Percentiles rank a stretch among this genome's conserved stretches.
Conservation (phyloP, 208 protist species). For the Naegleria lovaniensis region DNA sequence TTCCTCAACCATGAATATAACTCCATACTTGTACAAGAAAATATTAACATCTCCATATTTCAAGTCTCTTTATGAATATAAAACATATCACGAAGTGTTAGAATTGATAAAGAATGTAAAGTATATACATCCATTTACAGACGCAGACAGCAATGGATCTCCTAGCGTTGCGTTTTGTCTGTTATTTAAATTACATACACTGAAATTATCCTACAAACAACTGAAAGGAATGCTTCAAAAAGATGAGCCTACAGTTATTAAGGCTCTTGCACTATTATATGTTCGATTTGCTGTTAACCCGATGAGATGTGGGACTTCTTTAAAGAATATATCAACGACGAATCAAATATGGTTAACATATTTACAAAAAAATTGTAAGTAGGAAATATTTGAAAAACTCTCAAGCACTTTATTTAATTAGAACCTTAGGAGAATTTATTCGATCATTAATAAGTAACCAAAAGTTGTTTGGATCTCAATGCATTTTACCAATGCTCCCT, state of each 20-base stretch:
- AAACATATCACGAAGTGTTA: constrained; percentile 6
- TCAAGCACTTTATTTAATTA: too few relatives aligned
- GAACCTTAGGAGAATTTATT: background rate
- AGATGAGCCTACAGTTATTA: background rate
- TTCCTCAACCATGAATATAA: background rate
- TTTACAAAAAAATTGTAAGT: background rate
- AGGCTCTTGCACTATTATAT: background rate
- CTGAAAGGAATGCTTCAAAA: background rate
- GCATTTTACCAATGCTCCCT: background rate
- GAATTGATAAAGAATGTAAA: constrained; percentile 13
- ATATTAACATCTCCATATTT: background rate
- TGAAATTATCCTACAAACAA: constrained; percentile 5
- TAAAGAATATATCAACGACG: background rate
- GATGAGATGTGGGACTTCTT: background rate
- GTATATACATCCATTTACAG: background rate
- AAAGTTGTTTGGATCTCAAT: background rate
- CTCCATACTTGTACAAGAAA: background rate
- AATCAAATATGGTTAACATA: background rate
- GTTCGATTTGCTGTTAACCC: background rate
- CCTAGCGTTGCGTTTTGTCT: background rate
- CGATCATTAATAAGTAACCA: background rate
- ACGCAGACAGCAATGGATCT: background rate
- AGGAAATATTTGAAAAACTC: too few relatives aligned
- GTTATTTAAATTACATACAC: background rate
- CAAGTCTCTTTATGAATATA: background rate